These are phyloP conservation scores for Ilyonectria mors-panacis DNA, from an alignment of 2,329 filamentous ascomycete species.

Conservation along the genomic window DNA sequence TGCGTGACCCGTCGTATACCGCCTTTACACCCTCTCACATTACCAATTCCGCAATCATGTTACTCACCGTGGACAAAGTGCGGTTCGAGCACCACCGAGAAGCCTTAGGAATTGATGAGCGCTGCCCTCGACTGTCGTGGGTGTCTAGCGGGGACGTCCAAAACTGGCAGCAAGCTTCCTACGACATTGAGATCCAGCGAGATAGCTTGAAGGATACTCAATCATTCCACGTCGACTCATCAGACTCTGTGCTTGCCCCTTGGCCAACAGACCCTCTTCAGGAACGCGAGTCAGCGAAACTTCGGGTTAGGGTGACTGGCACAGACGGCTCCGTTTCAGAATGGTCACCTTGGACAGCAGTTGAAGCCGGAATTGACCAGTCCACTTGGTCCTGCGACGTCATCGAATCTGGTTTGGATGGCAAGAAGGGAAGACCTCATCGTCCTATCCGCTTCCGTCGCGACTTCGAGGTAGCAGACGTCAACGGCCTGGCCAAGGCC, in stretches of 20 bases:
- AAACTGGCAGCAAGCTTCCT: neutral
- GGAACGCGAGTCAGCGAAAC: neutral
- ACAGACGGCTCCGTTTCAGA: neutral
- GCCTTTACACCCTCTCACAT: neutral
- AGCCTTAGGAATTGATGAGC: neutral
- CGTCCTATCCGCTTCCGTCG: neutral
- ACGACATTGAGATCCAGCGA: neutral
- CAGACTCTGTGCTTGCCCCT: neutral
- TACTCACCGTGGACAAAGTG: neutral
- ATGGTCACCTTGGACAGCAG: neutral
- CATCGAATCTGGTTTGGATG: neutral
- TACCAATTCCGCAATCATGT: neutral
- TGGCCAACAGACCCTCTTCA: neutral
- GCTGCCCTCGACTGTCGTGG: neutral
- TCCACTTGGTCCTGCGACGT: neutral
- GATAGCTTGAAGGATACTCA: neutral
- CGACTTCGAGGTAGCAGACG: neutral
- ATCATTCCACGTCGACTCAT: neutral
- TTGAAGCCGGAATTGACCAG: neutral
- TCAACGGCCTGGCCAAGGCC: conserved; percentile 42
- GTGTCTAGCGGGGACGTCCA: neutral
- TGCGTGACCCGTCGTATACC: no score
- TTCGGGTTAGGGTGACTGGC: neutral
- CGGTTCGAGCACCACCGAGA: neutral
- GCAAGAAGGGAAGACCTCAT: neutral